Evolutionary conservation across 306 rosid species (phyloP).

Genomic region (Sicyos edulis): DNA sequence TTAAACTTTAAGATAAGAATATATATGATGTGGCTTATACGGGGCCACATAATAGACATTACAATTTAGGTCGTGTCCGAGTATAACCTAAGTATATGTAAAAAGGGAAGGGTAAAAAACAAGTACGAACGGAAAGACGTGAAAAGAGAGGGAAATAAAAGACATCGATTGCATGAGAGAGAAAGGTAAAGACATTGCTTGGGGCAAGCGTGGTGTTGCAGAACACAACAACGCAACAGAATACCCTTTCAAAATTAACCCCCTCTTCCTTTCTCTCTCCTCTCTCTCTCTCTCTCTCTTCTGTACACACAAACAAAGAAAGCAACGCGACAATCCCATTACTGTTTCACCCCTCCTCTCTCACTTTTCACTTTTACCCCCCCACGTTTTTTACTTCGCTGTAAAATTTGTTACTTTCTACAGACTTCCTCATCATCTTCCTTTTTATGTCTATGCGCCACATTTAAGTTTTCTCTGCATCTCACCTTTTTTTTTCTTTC

Average conservation of each 20-base stretch:
- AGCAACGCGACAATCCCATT: constrained; percentile 15
- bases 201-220: constrained; percentile 38
- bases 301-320: not conserved
- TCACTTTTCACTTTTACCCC: constrained; percentile 14
- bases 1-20: too few relatives aligned
- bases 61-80: too few relatives aligned
- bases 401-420: too few relatives aligned
- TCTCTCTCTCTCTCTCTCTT: not conserved
- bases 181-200: constrained; percentile 32
- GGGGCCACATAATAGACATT: too few relatives aligned
- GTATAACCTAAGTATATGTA: too few relatives aligned
- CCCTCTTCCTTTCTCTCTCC: not conserved
- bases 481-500: too few relatives aligned
- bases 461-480: too few relatives aligned
- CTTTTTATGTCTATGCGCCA: too few relatives aligned
- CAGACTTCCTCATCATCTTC: too few relatives aligned
- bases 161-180: constrained; percentile 44
- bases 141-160: constrained; percentile 35
- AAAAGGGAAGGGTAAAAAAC: not conserved
- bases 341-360: constrained; percentile 10
- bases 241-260: constrained; percentile 24
- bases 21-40: too few relatives aligned
- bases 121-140: constrained; percentile 30
- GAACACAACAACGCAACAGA: too few relatives aligned
- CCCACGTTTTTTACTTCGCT: constrained; percentile 1